These are phyloP conservation scores for Vitis hybrid DNA, from an alignment of 177 flowering plant genomes.

Conservation along the genomic window DNA sequence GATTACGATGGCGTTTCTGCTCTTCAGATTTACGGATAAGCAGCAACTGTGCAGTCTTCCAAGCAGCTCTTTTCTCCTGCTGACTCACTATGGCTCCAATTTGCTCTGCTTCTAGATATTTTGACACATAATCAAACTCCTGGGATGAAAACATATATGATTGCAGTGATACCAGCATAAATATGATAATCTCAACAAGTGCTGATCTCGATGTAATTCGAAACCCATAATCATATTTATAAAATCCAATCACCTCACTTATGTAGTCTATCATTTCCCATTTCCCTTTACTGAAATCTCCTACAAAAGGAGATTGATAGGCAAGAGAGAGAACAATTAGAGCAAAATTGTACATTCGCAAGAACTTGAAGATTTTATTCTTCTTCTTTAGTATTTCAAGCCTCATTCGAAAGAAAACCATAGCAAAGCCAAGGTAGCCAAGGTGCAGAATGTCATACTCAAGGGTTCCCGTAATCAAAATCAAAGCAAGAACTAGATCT, in stretches of 20 bases:
- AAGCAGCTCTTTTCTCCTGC: constrained; percentile 93
- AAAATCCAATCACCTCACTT: constrained; percentile 88
- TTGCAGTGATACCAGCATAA: constrained; percentile 80
- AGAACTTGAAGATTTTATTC: constrained; percentile 77
- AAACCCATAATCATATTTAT: constrained; percentile 96
- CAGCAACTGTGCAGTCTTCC: constrained; percentile 90
- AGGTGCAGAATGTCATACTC: constrained; percentile 97
- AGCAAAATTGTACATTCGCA: constrained; percentile 90
- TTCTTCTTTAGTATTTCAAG: constrained; percentile 83
- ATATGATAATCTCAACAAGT: constrained; percentile 89
- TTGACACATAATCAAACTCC: constrained; percentile 84
- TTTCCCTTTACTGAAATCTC: constrained; percentile 58
- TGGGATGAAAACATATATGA: constrained; percentile 87
- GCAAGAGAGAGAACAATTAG: constrained; percentile 87
- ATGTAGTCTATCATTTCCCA: constrained; percentile 63
- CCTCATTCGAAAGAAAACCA: constrained; percentile 89
- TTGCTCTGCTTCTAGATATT: constrained; percentile 96
- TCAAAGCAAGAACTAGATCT: constrained; percentile 87
- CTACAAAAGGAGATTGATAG: constrained; percentile 92
- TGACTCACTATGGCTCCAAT: constrained; percentile 92
- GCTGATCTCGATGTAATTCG: constrained; percentile 95
- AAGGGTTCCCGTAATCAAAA: constrained; percentile 92
- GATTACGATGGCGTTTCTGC: constrained; percentile 68
- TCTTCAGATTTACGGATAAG: constrained; percentile 87
- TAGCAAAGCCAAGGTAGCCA: constrained; percentile 95